A percentile compares a stretch with the other conserved stretches of the same genome.
Evolutionary conservation across 495 filamentous ascomycete species (phyloP).

Genomic region (Daldinia vernicosa): DNA sequence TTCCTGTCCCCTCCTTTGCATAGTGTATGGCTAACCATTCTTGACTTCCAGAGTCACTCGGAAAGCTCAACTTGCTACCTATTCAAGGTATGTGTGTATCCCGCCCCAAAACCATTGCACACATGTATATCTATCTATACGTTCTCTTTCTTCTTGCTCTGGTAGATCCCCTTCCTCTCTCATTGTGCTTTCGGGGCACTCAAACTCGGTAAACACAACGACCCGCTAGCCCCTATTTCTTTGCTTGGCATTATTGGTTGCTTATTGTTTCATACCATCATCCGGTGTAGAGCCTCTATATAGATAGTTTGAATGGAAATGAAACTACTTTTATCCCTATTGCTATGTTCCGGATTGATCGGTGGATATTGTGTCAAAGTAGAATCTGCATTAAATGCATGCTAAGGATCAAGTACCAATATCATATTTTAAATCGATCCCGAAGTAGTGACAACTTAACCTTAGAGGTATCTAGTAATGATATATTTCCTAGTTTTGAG

Average conservation of each 20-base stretch:
- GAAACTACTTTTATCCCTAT: neutral
- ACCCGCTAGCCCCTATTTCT: neutral
- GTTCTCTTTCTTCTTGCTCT: neutral
- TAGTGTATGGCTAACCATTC: slow-evolving; percentile 40
- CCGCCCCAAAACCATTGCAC: neutral
- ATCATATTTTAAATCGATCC: no score
- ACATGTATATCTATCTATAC: neutral
- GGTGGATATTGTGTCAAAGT: neutral
- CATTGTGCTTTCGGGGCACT: neutral
- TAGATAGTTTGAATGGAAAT: neutral
- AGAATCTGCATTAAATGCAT: no score
- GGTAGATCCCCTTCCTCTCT: neutral
- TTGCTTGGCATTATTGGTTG: neutral
- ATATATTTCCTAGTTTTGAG: no score
- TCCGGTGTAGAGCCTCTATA: neutral
- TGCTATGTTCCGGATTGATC: neutral
- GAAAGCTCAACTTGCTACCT: neutral
- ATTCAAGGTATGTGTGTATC: slow-evolving; percentile 31
- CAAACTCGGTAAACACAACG: neutral
- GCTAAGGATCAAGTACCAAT: no score
- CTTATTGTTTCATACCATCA: neutral
- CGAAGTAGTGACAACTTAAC: no score
- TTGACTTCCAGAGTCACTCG: slow-evolving; percentile 27
- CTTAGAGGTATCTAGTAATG: no score
- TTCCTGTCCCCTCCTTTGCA: slow-evolving; percentile 4